phyloP scores from a whole-genome alignment of 2,329 filamentous ascomycete genomes.

The Alternaria ventricosa region DNA sequence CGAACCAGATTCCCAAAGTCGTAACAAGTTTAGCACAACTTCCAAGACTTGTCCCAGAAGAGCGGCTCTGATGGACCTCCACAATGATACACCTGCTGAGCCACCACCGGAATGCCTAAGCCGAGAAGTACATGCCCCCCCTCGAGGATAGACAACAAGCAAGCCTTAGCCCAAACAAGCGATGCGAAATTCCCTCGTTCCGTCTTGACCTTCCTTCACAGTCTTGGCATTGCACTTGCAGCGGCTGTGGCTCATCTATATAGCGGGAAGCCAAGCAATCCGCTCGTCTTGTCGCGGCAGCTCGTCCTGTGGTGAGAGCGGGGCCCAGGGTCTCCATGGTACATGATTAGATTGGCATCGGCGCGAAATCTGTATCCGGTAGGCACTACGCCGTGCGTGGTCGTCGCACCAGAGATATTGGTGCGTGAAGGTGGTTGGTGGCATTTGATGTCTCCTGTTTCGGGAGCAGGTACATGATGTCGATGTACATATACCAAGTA shows the following conservation, averaged over 20 bases:
- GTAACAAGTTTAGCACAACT: not conserved
- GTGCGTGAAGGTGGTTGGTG: not conserved
- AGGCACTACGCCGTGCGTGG: not conserved
- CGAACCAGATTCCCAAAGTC: not conserved
- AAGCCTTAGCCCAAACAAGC: slow-evolving; percentile 21
- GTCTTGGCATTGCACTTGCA: slow-evolving; percentile 12
- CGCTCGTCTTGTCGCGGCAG: slow-evolving; percentile 11
- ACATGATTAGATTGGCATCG: not conserved
- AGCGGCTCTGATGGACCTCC: not conserved
- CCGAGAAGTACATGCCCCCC: not conserved
- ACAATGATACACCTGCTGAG: not conserved
- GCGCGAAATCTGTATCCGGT: not conserved
- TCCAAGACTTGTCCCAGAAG: not conserved
- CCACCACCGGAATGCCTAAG: not conserved
- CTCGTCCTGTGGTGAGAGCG: slow-evolving; percentile 5
- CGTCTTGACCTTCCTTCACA: slow-evolving; percentile 14
- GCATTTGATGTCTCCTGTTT: not conserved
- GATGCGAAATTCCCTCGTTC: slow-evolving; percentile 6
- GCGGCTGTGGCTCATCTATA: slow-evolving; percentile 10
- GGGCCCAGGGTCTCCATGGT: not conserved
- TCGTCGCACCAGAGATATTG: not conserved
- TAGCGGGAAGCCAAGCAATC: slow-evolving; percentile 24
- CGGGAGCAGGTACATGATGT: slow-evolving; percentile 7
- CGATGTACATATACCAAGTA: slow-evolving; percentile 12
- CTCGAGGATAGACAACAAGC: slow-evolving; percentile 1